Evolutionary conservation across 2,329 filamentous ascomycete species (phyloP).

Genomic region (Sordariomycetes sp.): DNA sequence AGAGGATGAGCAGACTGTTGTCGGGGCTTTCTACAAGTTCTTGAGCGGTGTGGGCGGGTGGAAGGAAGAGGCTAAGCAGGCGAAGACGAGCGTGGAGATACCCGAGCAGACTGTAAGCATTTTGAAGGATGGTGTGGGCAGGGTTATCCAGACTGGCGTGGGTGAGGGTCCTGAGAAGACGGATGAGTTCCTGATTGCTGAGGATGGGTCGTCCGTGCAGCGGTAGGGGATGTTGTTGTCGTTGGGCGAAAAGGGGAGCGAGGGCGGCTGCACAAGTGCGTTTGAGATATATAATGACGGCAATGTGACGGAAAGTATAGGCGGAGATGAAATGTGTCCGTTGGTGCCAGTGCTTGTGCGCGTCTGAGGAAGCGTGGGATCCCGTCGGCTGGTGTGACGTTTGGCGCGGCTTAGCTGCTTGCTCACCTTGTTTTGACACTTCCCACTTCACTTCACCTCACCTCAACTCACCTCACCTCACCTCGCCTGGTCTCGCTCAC

Average conservation of each 20-base stretch:
- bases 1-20: conserved; percentile 62
- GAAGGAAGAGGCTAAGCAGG: conserved; percentile 49
- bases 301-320: no score
- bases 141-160: conserved; percentile 85
- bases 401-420: no score
- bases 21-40: conserved; percentile 67
- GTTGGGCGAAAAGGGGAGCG: not conserved
- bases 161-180: conserved; percentile 82
- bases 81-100: conserved; percentile 46
- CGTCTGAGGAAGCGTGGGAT: no score
- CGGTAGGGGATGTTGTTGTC: conserved; percentile 10
- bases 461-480: no score
- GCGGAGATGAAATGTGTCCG: no score
- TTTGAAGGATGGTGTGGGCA: conserved; percentile 71
- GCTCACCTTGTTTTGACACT: no score
- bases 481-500: no score
- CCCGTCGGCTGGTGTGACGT: no score
- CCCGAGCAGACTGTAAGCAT: conserved; percentile 56
- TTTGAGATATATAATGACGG: no score
- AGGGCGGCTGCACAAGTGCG: no score
- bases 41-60: conserved; percentile 60
- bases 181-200: conserved; percentile 65
- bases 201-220: conserved; percentile 45
- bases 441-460: no score
- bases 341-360: no score